Base-by-base conservation (phyloP, 1,139 yeast species). In the Debaryomyces nepalensis region DNA sequence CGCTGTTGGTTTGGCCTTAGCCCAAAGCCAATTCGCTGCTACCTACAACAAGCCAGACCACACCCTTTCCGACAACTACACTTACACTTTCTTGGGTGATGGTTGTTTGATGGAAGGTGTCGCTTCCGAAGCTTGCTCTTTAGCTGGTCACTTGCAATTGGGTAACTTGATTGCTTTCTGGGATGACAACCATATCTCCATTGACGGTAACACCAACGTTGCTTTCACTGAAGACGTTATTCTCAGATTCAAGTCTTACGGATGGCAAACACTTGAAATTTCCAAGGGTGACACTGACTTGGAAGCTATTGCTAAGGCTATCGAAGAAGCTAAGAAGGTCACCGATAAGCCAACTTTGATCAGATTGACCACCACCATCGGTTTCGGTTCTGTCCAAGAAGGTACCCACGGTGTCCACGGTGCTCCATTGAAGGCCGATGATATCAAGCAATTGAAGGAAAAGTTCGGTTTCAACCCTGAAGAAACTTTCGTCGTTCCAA, bases 21-120 rank as follows among this genome's bases (percentile, higher is more conserved):
- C 97, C 48, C 96, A 89, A 73, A 82, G 84, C 54, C 95, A 91
- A 70, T 74, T 89, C 50, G 97, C 95, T 54, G 96, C 97, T 51
- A 84, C 86, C 54, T 93, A 84, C 82, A 91, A 93, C 85, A 88
- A 86, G 77, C 95, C 96, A 55, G 87, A 79, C 58, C 80, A 70
- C 70, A 71, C 79, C 42, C 59, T 88, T 51, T 78, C 89, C 46
- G 88, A 89, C 73, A 81, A 82, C 66, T 81, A 76, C 79, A 83
- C 90, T 53, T 93, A 84, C 70, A 68, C 75, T 53, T 84, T 95
- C 77, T 73, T 89, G 51, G 99, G 99, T 73, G 99, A 93, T 61
- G 99, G 99, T 57, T 95, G 99, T 77, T 79, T 93, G 79, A 87
- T 86, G 93, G 99, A 93, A 77, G 99, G 99, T 80, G 90, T 93